Conservation (phyloP, 208 protist species). For the Crithidia acanthocephali region DNA sequence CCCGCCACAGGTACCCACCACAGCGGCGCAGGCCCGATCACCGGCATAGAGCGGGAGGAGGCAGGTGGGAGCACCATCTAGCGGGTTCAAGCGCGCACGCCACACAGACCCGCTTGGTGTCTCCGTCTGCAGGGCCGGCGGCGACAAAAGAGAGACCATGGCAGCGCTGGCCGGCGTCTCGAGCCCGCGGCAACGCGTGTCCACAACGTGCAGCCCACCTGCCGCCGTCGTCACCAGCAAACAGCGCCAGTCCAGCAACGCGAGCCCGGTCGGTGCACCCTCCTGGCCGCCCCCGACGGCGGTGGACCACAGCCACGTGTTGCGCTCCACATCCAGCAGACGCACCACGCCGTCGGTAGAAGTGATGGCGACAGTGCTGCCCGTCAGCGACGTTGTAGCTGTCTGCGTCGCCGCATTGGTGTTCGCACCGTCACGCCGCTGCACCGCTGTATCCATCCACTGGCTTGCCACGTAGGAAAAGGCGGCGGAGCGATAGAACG, state of each 20-base stretch:
- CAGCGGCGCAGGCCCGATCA: slow-evolving; percentile 38
- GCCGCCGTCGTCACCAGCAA: slow-evolving; percentile 47
- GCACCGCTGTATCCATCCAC: slow-evolving; percentile 18
- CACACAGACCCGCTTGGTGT: slow-evolving; percentile 32
- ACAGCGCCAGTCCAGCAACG: slow-evolving; percentile 24
- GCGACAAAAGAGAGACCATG: neutral
- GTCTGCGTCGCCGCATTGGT: neutral
- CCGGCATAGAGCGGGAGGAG: slow-evolving; percentile 43
- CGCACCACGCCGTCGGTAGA: slow-evolving; percentile 54
- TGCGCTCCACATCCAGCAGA: slow-evolving; percentile 42
- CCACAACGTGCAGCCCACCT: slow-evolving; percentile 41
- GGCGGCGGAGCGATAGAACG: neutral
- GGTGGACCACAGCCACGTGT: slow-evolving; percentile 31
- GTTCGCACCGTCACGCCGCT: neutral
- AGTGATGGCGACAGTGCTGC: slow-evolving; percentile 35
- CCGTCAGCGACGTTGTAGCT: neutral
- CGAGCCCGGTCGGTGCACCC: slow-evolving; percentile 42
- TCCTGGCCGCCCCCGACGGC: slow-evolving; percentile 5
- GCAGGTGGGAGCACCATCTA: slow-evolving; percentile 46
- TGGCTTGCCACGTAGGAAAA: slow-evolving; percentile 34
- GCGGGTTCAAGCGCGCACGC: slow-evolving; percentile 27
- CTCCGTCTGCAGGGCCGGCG: neutral
- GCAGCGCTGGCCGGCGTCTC: too few relatives aligned
- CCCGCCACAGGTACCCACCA: slow-evolving; percentile 47
- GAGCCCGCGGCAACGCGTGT: slow-evolving; percentile 32